Conservation (phyloP, 116 monocot species). For the Phalaenopsis hybrid region DNA sequence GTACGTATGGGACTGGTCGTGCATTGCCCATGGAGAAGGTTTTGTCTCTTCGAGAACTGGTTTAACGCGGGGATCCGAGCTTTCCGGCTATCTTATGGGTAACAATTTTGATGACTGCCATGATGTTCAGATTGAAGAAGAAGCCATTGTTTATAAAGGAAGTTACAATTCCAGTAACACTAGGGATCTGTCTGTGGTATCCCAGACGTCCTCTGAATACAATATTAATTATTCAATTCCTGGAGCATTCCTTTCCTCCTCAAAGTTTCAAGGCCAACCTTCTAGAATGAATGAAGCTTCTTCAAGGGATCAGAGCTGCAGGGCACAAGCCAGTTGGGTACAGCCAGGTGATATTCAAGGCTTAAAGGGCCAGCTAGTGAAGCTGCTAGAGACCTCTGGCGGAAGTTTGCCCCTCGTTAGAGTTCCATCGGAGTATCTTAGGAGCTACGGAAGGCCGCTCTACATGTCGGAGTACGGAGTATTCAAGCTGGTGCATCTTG, state of each 20-base stretch:
- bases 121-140: conserved; percentile 59
- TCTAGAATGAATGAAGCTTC: conserved; percentile 26
- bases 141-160: conserved; percentile 60
- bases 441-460: conserved; percentile 55
- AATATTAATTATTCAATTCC: conserved; percentile 15
- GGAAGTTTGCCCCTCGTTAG: conserved; percentile 70
- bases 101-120: conserved; percentile 14
- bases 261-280: conserved; percentile 38
- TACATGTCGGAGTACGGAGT: conserved; percentile 75
- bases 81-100: conserved; percentile 19
- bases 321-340: conserved; percentile 41
- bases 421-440: conserved; percentile 59
- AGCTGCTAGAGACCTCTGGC: conserved; percentile 55
- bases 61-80: conserved; percentile 15
- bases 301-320: conserved; percentile 16
- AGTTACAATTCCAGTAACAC: conserved; percentile 5
- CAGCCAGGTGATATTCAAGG: conserved; percentile 74
- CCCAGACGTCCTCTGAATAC: conserved; percentile 18
- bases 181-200: conserved; percentile 9
- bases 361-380: conserved; percentile 57
- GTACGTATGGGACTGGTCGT: conserved; percentile 92
- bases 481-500: conserved; percentile 60
- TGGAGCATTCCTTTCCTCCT: conserved; percentile 26
- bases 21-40: conserved; percentile 75
- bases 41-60: conserved; percentile 43